phyloP scores from a whole-genome alignment of 352 stramenopile genomes.

The Globisporangium uncinulatum region DNA sequence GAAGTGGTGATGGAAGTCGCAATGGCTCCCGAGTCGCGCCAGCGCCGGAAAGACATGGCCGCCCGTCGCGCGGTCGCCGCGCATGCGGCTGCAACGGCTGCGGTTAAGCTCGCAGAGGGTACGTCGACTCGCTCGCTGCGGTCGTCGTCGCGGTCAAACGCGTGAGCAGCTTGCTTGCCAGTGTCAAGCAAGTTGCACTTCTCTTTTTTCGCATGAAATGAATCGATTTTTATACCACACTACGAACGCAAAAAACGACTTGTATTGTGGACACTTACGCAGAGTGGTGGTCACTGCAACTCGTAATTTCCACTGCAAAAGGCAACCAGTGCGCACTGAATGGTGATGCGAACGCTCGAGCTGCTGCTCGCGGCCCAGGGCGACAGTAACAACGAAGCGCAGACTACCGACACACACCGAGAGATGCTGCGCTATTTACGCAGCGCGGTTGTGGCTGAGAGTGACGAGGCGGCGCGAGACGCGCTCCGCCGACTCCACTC shows the following conservation, averaged over 20 bases:
- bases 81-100: conserved; percentile 51
- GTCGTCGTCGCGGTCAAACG: conserved; percentile 6
- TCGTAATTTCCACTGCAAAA: background rate
- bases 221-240: background rate
- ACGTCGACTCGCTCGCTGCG: conserved; percentile 32
- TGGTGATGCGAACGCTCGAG: conserved; percentile 18
- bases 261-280: background rate
- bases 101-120: conserved; percentile 24
- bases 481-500: conserved; percentile 40
- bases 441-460: conserved; percentile 6
- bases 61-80: conserved; percentile 52
- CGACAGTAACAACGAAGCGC: conserved; percentile 7
- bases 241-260: background rate
- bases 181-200: too few relatives aligned
- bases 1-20: conserved; percentile 18
- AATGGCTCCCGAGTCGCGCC: conserved; percentile 16
- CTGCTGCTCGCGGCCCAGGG: conserved; percentile 20
- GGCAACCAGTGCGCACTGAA: background rate
- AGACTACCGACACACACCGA: conserved; percentile 22
- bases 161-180: background rate
- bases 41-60: conserved; percentile 32
- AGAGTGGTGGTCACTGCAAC: background rate
- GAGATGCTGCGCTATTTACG: conserved; percentile 38
- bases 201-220: too few relatives aligned
- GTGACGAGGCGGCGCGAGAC: conserved; percentile 21